Evolutionary conservation across 1,284 basidiomycete genomes (phyloP).

Genomic region (Neolentinus lepideus): DNA sequence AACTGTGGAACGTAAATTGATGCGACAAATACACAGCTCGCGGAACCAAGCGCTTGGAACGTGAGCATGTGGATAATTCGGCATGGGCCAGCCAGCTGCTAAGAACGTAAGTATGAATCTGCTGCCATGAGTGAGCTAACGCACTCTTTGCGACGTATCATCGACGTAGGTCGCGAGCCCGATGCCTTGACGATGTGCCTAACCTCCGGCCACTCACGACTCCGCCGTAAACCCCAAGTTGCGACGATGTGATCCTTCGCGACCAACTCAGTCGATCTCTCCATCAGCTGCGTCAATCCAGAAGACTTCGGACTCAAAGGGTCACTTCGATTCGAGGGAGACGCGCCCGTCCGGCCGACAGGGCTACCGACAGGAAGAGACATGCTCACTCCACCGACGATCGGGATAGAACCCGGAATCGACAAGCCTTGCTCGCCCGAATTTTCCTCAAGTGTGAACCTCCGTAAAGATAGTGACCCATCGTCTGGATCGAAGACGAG

Average conservation of each 20-base stretch:
- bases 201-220: slow-evolving; percentile 48
- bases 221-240: slow-evolving; percentile 58
- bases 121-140: slow-evolving; percentile 6
- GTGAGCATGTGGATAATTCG: slow-evolving; percentile 70
- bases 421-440: slow-evolving; percentile 19
- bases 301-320: slow-evolving; percentile 17
- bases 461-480: slow-evolving; percentile 47
- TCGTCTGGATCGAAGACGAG: slow-evolving; percentile 59
- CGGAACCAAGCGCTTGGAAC: slow-evolving; percentile 52
- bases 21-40: slow-evolving; percentile 73
- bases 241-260: slow-evolving; percentile 51
- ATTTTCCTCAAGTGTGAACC: slow-evolving; percentile 39
- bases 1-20: slow-evolving; percentile 72
- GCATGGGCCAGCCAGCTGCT: slow-evolving; percentile 65
- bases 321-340: slow-evolving; percentile 10
- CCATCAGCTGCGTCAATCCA: slow-evolving; percentile 26
- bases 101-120: slow-evolving; percentile 5
- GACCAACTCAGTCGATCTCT: slow-evolving; percentile 34
- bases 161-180: slow-evolving; percentile 5
- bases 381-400: slow-evolving; percentile 32
- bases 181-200: slow-evolving; percentile 26
- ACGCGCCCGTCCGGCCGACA: slow-evolving; percentile 17
- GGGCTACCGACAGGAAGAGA: slow-evolving; percentile 28
- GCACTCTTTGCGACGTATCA: slow-evolving; percentile 15
- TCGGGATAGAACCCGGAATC: slow-evolving; percentile 22